Conservation (phyloP, 1,284 basidiomycete genomes). For the Taiwanofungus camphoratus region DNA sequence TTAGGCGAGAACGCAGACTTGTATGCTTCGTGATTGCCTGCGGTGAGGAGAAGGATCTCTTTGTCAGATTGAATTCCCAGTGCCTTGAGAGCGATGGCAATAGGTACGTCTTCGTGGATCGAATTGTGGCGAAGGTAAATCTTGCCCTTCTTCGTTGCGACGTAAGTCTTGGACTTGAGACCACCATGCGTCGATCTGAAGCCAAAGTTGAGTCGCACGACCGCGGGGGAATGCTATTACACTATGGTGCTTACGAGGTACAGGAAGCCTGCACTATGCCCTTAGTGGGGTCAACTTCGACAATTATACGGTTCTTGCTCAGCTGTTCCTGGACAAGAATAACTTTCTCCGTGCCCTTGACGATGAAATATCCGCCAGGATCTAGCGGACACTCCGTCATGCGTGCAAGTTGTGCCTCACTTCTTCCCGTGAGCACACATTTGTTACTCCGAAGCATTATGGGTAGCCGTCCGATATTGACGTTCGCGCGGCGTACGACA, state of each 20-base stretch:
- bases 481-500: constrained; percentile 79
- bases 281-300: constrained; percentile 91
- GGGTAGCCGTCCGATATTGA: constrained; percentile 89
- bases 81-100: constrained; percentile 94
- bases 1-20: constrained; percentile 88
- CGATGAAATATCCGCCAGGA: constrained; percentile 98
- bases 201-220: constrained; percentile 1
- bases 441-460: constrained; percentile 98
- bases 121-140: constrained; percentile 99
- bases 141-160: constrained; percentile 89
- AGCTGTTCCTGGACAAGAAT: constrained; percentile 99
- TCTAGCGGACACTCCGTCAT: constrained; percentile 98
- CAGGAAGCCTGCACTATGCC: constrained; percentile 94
- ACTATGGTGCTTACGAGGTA: constrained; percentile 70
- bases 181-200: constrained; percentile 91
- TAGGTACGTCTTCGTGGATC: constrained; percentile 95
- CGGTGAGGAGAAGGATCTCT: constrained; percentile 93
- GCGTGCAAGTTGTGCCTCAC: constrained; percentile 77
- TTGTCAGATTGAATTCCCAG: constrained; percentile 97
- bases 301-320: constrained; percentile 99
- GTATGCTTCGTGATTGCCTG: constrained; percentile 89
- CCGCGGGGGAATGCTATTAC: neutral
- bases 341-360: constrained; percentile 99
- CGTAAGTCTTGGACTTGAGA: constrained; percentile 98
- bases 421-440: constrained; percentile 80